These are phyloP conservation scores for Ramaria rubella DNA, from an alignment of 768 basidiomycete genomes.

Conservation along the genomic window DNA sequence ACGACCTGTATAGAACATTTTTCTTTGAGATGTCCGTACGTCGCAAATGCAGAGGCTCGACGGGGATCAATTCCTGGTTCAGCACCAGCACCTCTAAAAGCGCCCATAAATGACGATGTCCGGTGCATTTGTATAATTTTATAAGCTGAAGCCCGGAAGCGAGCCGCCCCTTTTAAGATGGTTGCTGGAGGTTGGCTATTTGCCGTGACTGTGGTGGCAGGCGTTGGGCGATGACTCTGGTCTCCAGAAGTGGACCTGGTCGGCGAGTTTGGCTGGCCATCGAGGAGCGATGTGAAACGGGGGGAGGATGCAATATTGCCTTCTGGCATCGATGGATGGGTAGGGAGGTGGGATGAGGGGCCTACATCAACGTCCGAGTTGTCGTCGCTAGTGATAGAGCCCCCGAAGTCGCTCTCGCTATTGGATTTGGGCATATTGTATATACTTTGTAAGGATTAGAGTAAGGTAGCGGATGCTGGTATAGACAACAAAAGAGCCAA, in stretches of 20 bases:
- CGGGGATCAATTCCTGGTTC: constrained; percentile 70
- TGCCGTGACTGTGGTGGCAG: neutral
- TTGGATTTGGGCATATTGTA: constrained; percentile 70
- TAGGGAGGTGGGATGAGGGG: constrained; percentile 12
- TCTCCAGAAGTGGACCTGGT: neutral
- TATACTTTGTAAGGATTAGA: no score
- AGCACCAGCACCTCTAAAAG: constrained; percentile 42
- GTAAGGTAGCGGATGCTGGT: no score
- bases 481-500: no score
- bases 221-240: neutral
- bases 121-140: constrained; percentile 61
- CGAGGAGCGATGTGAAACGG: neutral
- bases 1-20: constrained; percentile 60
- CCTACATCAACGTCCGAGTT: constrained; percentile 18
- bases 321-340: neutral
- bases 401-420: constrained; percentile 58
- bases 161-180: constrained; percentile 24
- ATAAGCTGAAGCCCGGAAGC: constrained; percentile 48
- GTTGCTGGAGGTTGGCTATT: neutral
- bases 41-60: constrained; percentile 46
- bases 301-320: neutral
- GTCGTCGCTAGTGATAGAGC: constrained; percentile 57
- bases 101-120: constrained; percentile 33
- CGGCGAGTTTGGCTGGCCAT: neutral
- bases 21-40: constrained; percentile 51